These are phyloP conservation scores for Ciborinia camelliae DNA, from an alignment of 2,329 filamentous ascomycete species.

Conservation along the genomic window DNA sequence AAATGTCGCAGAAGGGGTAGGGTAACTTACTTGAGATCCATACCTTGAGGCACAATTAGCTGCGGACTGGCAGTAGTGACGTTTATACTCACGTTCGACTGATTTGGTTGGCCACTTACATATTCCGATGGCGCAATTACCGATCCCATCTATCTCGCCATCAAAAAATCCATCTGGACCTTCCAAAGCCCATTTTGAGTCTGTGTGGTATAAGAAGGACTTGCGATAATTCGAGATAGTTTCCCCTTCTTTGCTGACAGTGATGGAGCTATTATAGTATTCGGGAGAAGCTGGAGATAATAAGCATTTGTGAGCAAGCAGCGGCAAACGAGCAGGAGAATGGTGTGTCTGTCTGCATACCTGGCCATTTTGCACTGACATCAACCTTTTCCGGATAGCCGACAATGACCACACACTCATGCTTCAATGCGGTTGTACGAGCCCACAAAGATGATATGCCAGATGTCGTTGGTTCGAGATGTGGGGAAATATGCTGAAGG, in stretches of 20 bases:
- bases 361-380: slow-evolving; percentile 48
- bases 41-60: slow-evolving; percentile 42
- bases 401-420: slow-evolving; percentile 64
- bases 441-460: slow-evolving; percentile 73
- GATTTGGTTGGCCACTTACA: slow-evolving; percentile 45
- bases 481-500: slow-evolving; percentile 62
- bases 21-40: slow-evolving; percentile 51
- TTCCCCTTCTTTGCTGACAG: slow-evolving; percentile 58
- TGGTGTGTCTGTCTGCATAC: slow-evolving; percentile 48
- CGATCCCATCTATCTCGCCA: slow-evolving; percentile 46
- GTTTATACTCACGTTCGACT: slow-evolving; percentile 22
- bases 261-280: slow-evolving; percentile 54
- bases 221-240: slow-evolving; percentile 60
- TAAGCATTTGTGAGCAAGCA: neutral
- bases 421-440: slow-evolving; percentile 58
- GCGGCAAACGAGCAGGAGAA: neutral
- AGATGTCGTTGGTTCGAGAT: slow-evolving; percentile 61
- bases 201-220: slow-evolving; percentile 54
- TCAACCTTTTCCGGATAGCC: slow-evolving; percentile 73
- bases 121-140: slow-evolving; percentile 56
- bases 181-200: slow-evolving; percentile 60
- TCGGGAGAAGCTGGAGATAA: slow-evolving; percentile 41
- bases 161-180: slow-evolving; percentile 50
- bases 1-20: neutral
- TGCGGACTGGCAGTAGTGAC: neutral